phyloP scores from a whole-genome alignment of 106 monocot genomes.

The Acanthochlamys bracteata region DNA sequence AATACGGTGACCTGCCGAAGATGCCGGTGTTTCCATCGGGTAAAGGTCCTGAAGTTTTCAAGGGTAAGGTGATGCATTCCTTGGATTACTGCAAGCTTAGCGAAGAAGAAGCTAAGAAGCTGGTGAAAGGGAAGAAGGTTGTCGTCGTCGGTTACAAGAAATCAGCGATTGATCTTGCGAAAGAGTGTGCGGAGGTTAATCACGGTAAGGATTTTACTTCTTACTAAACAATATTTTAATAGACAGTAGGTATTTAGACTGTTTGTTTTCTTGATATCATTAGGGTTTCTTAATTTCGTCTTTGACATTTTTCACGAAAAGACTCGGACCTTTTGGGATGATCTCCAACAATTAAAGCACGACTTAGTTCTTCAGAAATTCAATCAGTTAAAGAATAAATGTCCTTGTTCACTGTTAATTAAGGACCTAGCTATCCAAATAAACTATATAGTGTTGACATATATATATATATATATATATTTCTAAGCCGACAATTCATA shows the following conservation, averaged over 20 bases:
- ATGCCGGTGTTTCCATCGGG: constrained; percentile 47
- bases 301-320: too few relatives aligned
- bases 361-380: too few relatives aligned
- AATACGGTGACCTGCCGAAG: constrained; percentile 68
- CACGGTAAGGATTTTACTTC: constrained; percentile 35
- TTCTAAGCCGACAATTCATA: too few relatives aligned
- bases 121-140: constrained; percentile 76
- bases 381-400: too few relatives aligned
- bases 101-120: constrained; percentile 24
- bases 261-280: neutral
- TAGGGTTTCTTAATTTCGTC: neutral
- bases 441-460: too few relatives aligned
- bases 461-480: too few relatives aligned
- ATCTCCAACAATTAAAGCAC: too few relatives aligned
- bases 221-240: neutral
- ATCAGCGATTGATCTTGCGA: constrained; percentile 74
- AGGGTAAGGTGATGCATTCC: constrained; percentile 72
- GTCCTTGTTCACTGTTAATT: too few relatives aligned
- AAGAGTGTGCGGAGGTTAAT: constrained; percentile 72
- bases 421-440: too few relatives aligned
- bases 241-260: neutral
- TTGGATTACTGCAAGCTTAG: constrained; percentile 78
- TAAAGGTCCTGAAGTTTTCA: constrained; percentile 58
- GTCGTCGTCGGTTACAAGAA: constrained; percentile 87
- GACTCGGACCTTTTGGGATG: too few relatives aligned